Conservation (phyloP, 2,329 filamentous ascomycete genomes). For the Colletotrichum orchidophilum region DNA sequence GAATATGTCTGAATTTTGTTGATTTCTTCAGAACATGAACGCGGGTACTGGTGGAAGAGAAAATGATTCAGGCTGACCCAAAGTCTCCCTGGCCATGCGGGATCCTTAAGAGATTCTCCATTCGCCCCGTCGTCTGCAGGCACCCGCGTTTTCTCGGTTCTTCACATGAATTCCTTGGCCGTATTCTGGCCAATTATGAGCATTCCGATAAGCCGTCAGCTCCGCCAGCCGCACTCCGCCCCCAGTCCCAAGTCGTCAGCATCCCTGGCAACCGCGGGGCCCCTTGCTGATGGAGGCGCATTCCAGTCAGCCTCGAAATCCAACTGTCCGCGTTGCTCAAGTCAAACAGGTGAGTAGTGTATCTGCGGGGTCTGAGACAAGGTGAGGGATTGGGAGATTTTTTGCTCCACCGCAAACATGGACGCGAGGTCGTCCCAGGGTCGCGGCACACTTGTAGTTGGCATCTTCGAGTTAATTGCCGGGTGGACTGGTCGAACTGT, state of each 20-base stretch:
- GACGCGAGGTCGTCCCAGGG: background rate
- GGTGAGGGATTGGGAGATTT: background rate
- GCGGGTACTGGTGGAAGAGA: too few species aligned
- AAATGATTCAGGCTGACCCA: background rate
- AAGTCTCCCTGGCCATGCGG: background rate
- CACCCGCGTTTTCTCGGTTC: background rate
- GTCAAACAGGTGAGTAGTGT: too few species aligned
- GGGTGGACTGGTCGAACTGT: too few species aligned
- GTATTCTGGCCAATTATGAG: conserved; percentile 23
- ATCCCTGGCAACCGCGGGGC: background rate
- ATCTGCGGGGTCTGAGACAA: background rate
- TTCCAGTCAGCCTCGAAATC: background rate
- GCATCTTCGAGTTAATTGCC: too few species aligned
- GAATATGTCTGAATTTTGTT: background rate
- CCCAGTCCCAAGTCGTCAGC: background rate
- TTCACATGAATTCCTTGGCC: conserved; percentile 1
- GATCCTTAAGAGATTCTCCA: background rate
- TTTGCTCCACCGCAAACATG: background rate
- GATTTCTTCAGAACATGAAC: background rate
- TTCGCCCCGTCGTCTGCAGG: background rate
- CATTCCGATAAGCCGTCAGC: background rate
- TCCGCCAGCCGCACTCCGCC: conserved; percentile 13
- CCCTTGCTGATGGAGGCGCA: background rate
- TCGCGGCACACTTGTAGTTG: background rate
- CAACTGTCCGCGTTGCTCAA: background rate